Base-by-base conservation (phyloP, 2,329 filamentous ascomycete genomes). In the Fusarium sororula region DNA sequence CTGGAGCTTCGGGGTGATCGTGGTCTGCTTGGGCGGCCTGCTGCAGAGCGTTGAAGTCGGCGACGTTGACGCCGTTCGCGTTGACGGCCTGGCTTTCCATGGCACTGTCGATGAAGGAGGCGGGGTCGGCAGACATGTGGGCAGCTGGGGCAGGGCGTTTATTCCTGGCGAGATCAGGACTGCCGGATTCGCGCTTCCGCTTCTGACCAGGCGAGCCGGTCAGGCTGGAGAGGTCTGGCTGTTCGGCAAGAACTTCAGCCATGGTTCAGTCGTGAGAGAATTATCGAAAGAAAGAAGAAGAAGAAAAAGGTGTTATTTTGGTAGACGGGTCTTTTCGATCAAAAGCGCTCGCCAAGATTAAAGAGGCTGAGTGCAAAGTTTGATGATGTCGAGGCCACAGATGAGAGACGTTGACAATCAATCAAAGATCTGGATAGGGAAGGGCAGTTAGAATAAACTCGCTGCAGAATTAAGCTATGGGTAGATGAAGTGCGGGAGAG, bases 11-110 rank as follows among this genome's bases (percentile, higher is more conserved):
- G 18, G 83, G 81, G 70, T 88, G 86, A 24, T 87, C 82, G 30
- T 88, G 86, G 32, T 87, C 81, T 24, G 79, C 82, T 50, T 82
- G 81, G 11, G 87, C 83, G 15, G 88, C 88, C 76, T 89, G 88
- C 72, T 89, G 87, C 11, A 90, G 84, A 38, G 88, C 88, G 70
- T 84, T 87, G 75, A 90, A 89, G 74, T 90, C 88, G 68, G 87
- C 86, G 35, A 87, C 86, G 37, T 85, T 86, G 56, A 87, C 85
- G 24, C 83, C 84, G 18, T 81, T 81, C 20, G 83, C 83, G 18
- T 80, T 81, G 37, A 82, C 83, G 7, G 79, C 81, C 39, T 83
- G 81, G 38, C 74, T 80, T 67, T 88, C 87, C 35, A 89, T 86
- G 48, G 87, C 85, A 73, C 83, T 87, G 72, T 90, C 87, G 38